Base-by-base conservation (phyloP, 2,329 filamentous ascomycete species). In the Emergomyces pasteurianus region DNA sequence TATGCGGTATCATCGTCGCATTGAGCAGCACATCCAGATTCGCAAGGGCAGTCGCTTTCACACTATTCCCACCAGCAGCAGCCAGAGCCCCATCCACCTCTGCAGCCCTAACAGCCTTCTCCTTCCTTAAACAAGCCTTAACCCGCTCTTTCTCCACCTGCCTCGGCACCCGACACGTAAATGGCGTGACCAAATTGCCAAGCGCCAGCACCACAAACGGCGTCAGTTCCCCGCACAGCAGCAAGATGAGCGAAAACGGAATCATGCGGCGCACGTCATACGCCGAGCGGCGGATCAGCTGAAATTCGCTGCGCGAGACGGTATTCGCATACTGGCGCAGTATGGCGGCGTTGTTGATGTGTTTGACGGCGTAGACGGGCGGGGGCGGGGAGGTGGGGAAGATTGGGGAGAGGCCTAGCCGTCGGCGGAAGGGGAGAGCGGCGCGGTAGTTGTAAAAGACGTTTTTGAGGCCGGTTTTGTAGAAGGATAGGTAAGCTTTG, bases 221-320 rank as follows among this genome's bases (percentile, higher is more conserved):
- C 1, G 92, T 89, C 75, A 95, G 87, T 74, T 97, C 92, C 31
- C 91, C 92, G 71, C 88, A 89, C 18, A 95, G 64, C 0, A 92
- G 68, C 7, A 96, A 79, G 57, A 96, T 77, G 2, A 95, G 63
- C 0, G 79, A 86, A 71, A 99, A 96, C 1, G 88, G 73, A 0
- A 92, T 90, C 58, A 96, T 79, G 28, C 90, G 86, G n/a, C 83
- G 77, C 53, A 90, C 75, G 72, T 97, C 94, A 67, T 88, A 82
- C 49, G 79, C 77, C 49, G 85, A 86, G 62, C 92, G 83, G 63
- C 77, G 77, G 58, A 88, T 74, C 1, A 95, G 80, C 65, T 92
- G 86, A 75, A 86, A 87, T 63, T 89, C 83, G 0, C 85, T 81
- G 46, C 91, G 83, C 3, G 83, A 85, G 47, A 85, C 69, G 8